These are phyloP conservation scores for Vitis rotundifolia DNA, from an alignment of 164 flowering plant genomes.

Conservation along the genomic window DNA sequence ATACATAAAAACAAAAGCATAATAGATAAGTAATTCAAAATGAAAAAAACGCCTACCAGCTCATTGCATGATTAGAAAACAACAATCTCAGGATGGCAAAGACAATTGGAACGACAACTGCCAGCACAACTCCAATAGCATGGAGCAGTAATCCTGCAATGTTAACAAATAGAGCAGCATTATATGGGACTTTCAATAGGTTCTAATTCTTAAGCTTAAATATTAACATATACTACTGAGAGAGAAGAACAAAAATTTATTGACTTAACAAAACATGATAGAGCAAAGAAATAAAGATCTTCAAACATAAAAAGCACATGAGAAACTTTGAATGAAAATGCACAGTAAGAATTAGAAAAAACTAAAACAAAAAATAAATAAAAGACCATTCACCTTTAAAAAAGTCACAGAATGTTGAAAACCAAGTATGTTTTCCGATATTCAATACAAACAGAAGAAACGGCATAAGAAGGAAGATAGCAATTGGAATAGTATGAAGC, in stretches of 20 bases:
- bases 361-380: not conserved
- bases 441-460: conserved; percentile 37
- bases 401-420: conserved; percentile 45
- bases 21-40: not conserved
- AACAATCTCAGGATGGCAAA: conserved; percentile 69
- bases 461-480: conserved; percentile 63
- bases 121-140: conserved; percentile 58
- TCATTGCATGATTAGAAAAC: conserved; percentile 74
- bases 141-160: conserved; percentile 75
- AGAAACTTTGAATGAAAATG: not conserved
- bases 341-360: not conserved
- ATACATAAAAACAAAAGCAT: not conserved
- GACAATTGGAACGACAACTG: conserved; percentile 55
- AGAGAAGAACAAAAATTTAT: too few species aligned
- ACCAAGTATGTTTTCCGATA: conserved; percentile 36
- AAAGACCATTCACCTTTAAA: conserved; percentile 57
- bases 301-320: not conserved
- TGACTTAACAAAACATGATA: too few species aligned
- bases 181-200: not conserved
- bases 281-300: not conserved
- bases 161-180: conserved; percentile 6
- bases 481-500: conserved; percentile 72
- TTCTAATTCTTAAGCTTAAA: not conserved
- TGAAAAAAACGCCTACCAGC: conserved; percentile 55
- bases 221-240: too few species aligned